These are phyloP conservation scores for Amanita bisporigera DNA, from an alignment of 1,284 basidiomycete species.

Conservation along the genomic window DNA sequence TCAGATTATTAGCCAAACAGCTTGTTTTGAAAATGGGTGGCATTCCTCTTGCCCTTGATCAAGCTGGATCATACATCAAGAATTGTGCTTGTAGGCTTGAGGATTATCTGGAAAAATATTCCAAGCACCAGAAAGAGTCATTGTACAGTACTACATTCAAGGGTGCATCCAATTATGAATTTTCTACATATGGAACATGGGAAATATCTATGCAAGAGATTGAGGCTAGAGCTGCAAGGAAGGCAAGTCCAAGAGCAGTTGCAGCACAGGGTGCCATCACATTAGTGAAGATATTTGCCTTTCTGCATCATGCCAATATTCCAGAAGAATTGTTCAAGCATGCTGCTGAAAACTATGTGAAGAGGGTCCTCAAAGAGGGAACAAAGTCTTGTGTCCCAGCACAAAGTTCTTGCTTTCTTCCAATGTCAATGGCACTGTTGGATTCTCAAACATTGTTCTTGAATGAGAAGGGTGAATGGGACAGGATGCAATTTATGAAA, in stretches of 20 bases:
- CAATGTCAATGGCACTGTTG: neutral
- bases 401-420: neutral
- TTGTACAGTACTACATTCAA: constrained; percentile 11
- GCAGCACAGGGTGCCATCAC: constrained; percentile 18
- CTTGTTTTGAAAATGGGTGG: constrained; percentile 17
- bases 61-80: constrained; percentile 21
- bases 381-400: neutral
- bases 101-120: constrained; percentile 16
- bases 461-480: neutral
- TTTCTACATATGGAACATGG: constrained; percentile 20
- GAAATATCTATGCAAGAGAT: constrained; percentile 19
- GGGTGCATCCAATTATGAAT: constrained; percentile 15
- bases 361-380: neutral
- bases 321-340: constrained; percentile 13
- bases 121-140: constrained; percentile 6
- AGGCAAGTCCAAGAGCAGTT: neutral
- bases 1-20: neutral
- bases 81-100: constrained; percentile 10
- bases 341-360: neutral
- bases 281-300: constrained; percentile 19
- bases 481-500: neutral
- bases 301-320: constrained; percentile 19
- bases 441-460: neutral
- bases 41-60: constrained; percentile 22
- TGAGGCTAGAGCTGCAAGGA: constrained; percentile 5